Evolutionary conservation across 2,329 filamentous ascomycete genomes (phyloP).

Genomic region (Periconia sp.): DNA sequence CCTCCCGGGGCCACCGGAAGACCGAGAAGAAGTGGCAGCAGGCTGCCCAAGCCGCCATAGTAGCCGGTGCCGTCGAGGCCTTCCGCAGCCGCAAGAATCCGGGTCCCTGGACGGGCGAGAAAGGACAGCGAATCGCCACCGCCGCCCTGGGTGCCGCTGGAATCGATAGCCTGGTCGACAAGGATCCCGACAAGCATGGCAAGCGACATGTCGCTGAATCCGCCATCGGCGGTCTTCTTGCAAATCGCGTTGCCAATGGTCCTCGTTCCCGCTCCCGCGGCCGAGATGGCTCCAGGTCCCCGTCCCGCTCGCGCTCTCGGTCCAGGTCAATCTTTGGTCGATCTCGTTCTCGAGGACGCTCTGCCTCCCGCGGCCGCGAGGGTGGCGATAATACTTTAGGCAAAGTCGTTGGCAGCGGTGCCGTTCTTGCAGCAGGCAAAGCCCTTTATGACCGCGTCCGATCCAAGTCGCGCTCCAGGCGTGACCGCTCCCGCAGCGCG

Average conservation of each 20-base stretch:
- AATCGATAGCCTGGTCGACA: conserved; percentile 76
- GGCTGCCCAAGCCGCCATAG: conserved; percentile 86
- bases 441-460: conserved; percentile 62
- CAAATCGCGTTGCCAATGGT: conserved; percentile 85
- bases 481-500: conserved; percentile 50
- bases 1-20: conserved; percentile 59
- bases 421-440: conserved; percentile 58
- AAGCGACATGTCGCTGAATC: conserved; percentile 86
- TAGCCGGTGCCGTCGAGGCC: conserved; percentile 89
- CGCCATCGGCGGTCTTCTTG: conserved; percentile 85
- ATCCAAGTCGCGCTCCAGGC: conserved; percentile 58
- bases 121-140: conserved; percentile 89
- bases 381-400: conserved; percentile 54
- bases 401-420: conserved; percentile 56
- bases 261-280: conserved; percentile 66
- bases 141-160: conserved; percentile 85
- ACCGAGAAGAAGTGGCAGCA: conserved; percentile 71
- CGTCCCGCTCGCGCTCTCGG: conserved; percentile 73
- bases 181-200: conserved; percentile 72
- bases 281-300: conserved; percentile 51
- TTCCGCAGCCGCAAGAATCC: conserved; percentile 89
- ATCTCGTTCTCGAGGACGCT: conserved; percentile 51
- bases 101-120: conserved; percentile 87
- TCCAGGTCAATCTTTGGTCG: conserved; percentile 55
- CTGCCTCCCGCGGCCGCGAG: conserved; percentile 43